Conservation (phyloP, 306 rosid species). For the Clitoria ternatea region DNA sequence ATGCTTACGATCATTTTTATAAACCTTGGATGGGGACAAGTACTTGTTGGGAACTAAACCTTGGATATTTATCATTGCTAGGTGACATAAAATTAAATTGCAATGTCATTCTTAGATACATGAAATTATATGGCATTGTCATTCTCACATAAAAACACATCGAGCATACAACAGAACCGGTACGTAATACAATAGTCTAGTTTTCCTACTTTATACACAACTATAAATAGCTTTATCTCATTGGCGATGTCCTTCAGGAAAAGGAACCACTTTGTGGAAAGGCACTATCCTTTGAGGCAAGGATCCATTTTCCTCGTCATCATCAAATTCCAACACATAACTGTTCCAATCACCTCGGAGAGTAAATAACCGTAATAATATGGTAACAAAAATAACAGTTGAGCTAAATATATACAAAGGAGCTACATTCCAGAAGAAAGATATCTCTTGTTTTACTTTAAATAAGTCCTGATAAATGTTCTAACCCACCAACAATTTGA, state of each 20-base stretch:
- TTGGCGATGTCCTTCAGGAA: constrained; percentile 97
- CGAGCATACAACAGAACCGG: constrained; percentile 21
- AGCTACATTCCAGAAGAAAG: neutral
- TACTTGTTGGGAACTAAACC: neutral
- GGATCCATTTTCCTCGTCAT: constrained; percentile 97
- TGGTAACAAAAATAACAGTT: neutral
- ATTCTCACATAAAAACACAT: neutral
- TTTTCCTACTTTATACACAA: constrained; percentile 37
- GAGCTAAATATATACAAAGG: neutral
- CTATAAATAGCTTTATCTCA: constrained; percentile 35
- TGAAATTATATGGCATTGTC: neutral
- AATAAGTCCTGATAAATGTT: neutral
- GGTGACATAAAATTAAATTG: neutral
- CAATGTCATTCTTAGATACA: too few species aligned
- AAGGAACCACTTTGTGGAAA: constrained; percentile 82
- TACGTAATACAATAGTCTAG: neutral
- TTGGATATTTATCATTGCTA: neutral
- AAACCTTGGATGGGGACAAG: too few species aligned
- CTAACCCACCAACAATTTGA: neutral
- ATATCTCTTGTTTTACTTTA: neutral
- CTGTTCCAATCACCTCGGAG: constrained; percentile 48
- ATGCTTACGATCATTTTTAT: too few species aligned
- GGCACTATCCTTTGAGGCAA: constrained; percentile 90
- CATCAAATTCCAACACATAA: constrained; percentile 87
- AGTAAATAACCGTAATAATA: constrained; percentile 3